Conservation (phyloP, 2,329 filamentous ascomycete species). For the Colletotrichum neosansevieriae region DNA sequence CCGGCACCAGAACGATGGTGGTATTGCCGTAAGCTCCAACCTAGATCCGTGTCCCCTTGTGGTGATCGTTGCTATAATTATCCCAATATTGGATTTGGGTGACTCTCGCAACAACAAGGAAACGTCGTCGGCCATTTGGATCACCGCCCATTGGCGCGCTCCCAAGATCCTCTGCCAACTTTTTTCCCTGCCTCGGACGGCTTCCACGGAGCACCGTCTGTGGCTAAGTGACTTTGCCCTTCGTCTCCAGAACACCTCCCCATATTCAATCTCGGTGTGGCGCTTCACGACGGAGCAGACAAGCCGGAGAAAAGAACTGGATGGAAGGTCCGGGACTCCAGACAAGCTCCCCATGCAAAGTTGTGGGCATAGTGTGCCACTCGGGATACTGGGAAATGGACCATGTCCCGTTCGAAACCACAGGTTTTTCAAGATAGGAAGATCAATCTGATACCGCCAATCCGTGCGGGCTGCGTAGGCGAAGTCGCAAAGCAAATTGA, state of each 20-base stretch:
- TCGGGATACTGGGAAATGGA: not conserved
- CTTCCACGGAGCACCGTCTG: not conserved
- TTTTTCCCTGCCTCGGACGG: slow-evolving; percentile 16
- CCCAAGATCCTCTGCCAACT: slow-evolving; percentile 28
- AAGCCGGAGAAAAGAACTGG: slow-evolving; percentile 8
- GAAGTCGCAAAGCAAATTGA: slow-evolving; percentile 38
- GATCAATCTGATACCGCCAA: slow-evolving; percentile 33
- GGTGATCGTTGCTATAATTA: slow-evolving; percentile 37
- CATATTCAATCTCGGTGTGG: slow-evolving; percentile 11
- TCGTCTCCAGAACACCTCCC: not conserved
- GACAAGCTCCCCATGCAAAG: slow-evolving; percentile 4
- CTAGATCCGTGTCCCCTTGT: slow-evolving; percentile 20
- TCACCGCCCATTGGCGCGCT: slow-evolving; percentile 23
- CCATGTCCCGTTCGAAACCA: slow-evolving; percentile 18
- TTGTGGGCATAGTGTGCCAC: slow-evolving; percentile 20
- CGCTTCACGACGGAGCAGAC: slow-evolving; percentile 1
- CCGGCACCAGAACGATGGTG: slow-evolving; percentile 11
- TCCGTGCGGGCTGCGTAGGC: slow-evolving; percentile 25
- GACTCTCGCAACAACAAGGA: slow-evolving; percentile 15
- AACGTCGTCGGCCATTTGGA: slow-evolving; percentile 5
- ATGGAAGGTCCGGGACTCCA: not conserved
- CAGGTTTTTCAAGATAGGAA: not conserved
- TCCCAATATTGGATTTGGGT: slow-evolving; percentile 17
- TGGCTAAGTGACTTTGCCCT: slow-evolving; percentile 17
- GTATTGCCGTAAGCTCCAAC: slow-evolving; percentile 1